Percentiles rank a stretch among this genome's conserved stretches.
Evolutionary conservation across 441 rosid species (phyloP).

Genomic region (Mallotus repandus): DNA sequence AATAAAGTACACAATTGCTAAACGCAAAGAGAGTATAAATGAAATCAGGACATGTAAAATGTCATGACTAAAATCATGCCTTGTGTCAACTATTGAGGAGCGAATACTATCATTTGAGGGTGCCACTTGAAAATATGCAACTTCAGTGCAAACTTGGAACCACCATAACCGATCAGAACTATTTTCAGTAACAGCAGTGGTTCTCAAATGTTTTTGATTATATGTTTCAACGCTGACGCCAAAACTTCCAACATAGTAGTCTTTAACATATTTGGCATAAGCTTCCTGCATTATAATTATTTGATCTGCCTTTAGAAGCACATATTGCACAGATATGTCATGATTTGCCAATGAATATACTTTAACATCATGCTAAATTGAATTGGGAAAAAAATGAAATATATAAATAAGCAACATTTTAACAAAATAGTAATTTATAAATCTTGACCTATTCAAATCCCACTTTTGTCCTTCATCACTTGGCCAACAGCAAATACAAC

Average conservation of each 20-base stretch:
- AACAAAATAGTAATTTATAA: background rate
- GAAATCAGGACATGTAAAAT: background rate
- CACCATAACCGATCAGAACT: conserved; percentile 80
- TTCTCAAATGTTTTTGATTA: conserved; percentile 57
- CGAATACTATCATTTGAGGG: conserved; percentile 86
- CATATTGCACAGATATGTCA: conserved; percentile 5
- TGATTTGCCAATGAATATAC: background rate
- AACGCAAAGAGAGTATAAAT: background rate
- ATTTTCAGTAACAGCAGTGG: conserved; percentile 41
- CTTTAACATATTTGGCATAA: conserved; percentile 68
- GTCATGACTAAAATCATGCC: conserved; percentile 37
- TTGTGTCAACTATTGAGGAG: conserved; percentile 73
- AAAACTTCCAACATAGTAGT: conserved; percentile 44
- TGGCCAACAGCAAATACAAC: background rate
- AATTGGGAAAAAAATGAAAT: background rate
- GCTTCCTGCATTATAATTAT: conserved; percentile 46
- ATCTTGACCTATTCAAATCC: conserved; percentile 2
- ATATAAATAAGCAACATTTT: background rate
- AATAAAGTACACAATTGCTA: conserved; percentile 3
- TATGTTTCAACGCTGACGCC: conserved; percentile 53
- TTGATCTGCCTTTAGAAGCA: conserved; percentile 1
- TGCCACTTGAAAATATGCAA: conserved; percentile 96
- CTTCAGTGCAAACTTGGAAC: conserved; percentile 97
- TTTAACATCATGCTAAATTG: background rate
- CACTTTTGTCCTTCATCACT: background rate